These are phyloP conservation scores for Rhododendron williamsianum DNA, from an alignment of 148 eudicot genomes.

Conservation along the genomic window DNA sequence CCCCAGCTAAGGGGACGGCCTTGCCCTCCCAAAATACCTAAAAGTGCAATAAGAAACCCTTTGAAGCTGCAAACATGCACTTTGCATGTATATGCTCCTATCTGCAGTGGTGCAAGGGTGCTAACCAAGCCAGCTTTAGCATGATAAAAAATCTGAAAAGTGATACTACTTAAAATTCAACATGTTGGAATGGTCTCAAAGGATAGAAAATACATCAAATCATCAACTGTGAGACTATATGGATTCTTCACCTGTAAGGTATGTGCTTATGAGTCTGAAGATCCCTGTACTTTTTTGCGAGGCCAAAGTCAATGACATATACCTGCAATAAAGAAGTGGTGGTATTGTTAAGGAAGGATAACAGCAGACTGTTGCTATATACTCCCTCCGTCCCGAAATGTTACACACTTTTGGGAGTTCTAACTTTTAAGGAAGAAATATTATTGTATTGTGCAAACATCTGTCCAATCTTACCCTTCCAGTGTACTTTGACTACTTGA, in stretches of 20 bases:
- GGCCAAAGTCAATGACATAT: constrained; percentile 80
- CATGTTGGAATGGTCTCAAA: background rate
- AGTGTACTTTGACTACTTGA: too few species aligned
- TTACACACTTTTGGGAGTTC: too few species aligned
- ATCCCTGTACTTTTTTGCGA: constrained; percentile 92
- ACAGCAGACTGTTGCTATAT: background rate
- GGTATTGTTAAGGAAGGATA: background rate
- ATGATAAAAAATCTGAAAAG: background rate
- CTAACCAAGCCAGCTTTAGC: background rate
- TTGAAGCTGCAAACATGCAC: background rate
- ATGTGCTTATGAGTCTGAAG: constrained; percentile 96
- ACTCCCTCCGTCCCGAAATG: too few species aligned
- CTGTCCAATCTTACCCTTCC: too few species aligned
- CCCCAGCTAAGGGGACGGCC: background rate
- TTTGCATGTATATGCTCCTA: background rate
- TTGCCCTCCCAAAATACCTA: background rate
- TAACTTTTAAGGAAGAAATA: too few species aligned
- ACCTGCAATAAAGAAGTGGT: constrained; percentile 40
- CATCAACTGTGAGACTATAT: constrained; percentile 1
- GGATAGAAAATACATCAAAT: background rate
- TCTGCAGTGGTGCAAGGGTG: background rate
- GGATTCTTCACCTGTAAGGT: constrained; percentile 66
- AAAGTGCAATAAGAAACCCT: background rate
- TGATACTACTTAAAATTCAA: background rate
- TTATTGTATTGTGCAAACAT: too few species aligned